Conservation (phyloP, 2,329 filamentous ascomycete species). For the Sporothrix protearum region DNA sequence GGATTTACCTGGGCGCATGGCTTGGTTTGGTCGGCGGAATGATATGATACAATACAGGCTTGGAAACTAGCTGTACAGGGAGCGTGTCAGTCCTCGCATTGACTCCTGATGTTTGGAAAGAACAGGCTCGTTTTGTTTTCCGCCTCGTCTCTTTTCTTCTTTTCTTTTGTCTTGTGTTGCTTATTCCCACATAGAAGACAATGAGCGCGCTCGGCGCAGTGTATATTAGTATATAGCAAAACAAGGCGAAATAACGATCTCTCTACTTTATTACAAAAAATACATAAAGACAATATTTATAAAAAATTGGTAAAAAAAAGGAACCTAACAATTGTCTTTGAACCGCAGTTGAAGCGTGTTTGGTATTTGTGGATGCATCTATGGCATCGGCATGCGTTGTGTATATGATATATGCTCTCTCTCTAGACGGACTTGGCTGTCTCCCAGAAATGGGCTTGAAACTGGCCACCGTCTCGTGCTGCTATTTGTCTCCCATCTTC, state of each 20-base stretch:
- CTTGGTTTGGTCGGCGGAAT: not conserved
- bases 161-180: not conserved
- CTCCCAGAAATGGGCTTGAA: not conserved
- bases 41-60: not conserved
- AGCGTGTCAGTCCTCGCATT: not conserved
- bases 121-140: not conserved
- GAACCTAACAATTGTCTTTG: not conserved
- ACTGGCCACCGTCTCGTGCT: not conserved
- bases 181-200: not conserved
- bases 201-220: conserved; percentile 6
- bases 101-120: not conserved
- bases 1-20: not conserved
- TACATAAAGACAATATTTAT: too few species aligned
- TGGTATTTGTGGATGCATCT: not conserved
- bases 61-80: not conserved
- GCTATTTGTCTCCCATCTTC: not conserved
- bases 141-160: not conserved
- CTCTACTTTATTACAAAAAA: conserved; percentile 20
- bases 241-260: conserved; percentile 16
- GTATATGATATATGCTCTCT: not conserved
- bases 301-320: too few species aligned
- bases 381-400: not conserved
- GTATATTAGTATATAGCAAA: conserved; percentile 14
- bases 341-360: not conserved
- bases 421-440: not conserved